Percentiles rank a stretch among this genome's conserved stretches.
Evolutionary conservation across 2,329 filamentous ascomycete species (phyloP).

Genomic region (Trichophyton schoenleinii): DNA sequence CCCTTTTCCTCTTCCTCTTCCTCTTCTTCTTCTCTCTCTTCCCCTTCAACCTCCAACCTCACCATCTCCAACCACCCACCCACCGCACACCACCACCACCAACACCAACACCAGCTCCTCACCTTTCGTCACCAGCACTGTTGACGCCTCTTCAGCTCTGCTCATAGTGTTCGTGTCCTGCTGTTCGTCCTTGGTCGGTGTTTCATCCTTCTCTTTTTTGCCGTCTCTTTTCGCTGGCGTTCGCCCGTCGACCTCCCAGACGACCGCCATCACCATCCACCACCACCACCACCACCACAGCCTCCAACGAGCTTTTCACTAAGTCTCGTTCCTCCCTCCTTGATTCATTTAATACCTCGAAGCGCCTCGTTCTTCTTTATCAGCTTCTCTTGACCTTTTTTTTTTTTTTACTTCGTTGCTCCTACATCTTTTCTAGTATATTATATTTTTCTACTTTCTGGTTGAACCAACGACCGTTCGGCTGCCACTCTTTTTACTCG

Average conservation of each 20-base stretch:
- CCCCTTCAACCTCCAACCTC: not conserved
- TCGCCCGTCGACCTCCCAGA: not conserved
- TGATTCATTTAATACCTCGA: not conserved
- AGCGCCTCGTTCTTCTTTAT: not conserved
- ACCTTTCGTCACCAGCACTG: not conserved
- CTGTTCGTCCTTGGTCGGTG: not conserved
- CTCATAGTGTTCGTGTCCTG: not conserved
- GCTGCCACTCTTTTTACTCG: not conserved
- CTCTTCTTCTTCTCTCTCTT: no score
- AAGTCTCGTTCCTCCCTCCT: constrained; percentile 4
- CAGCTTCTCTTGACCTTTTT: not conserved
- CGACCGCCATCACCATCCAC: constrained; percentile 6
- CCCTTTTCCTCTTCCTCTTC: no score
- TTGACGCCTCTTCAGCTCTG: not conserved
- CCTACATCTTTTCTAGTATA: not conserved
- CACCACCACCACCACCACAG: not conserved
- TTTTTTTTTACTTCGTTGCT: not conserved
- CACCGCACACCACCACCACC: not conserved
- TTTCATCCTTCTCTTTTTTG: not conserved
- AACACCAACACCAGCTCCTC: not conserved
- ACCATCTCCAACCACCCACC: not conserved
- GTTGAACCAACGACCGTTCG: not conserved
- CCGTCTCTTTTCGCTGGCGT: constrained; percentile 7
- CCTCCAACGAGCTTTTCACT: constrained; percentile 5
- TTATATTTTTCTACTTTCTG: not conserved